A percentile compares a stretch with the other conserved stretches of the same genome.
Evolutionary conservation across 2,329 filamentous ascomycete species (phyloP).

Genomic region (Bipolaris cookei): DNA sequence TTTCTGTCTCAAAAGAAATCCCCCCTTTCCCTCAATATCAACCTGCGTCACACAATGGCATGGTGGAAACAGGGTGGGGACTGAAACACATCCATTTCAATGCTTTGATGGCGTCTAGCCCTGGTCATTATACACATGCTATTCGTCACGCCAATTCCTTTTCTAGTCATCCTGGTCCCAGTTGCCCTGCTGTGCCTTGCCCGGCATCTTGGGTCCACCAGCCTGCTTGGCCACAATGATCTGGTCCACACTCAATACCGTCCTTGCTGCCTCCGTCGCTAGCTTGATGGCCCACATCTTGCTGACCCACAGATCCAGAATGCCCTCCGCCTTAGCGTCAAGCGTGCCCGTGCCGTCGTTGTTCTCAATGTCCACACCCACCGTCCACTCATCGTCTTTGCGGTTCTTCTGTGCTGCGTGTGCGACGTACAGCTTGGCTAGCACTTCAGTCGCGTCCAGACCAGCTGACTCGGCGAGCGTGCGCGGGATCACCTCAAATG

Average conservation of each 20-base stretch:
- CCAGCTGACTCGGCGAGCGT: slow-evolving; percentile 94
- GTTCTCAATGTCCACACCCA: slow-evolving; percentile 95
- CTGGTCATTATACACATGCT: slow-evolving; percentile 22
- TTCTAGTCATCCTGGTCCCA: slow-evolving; percentile 67
- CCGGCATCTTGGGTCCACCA: slow-evolving; percentile 94
- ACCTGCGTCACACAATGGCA: background rate
- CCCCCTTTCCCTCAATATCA: no score
- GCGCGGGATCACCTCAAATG: slow-evolving; percentile 94
- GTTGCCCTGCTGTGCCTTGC: slow-evolving; percentile 75
- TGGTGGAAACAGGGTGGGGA: background rate
- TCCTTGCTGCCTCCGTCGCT: slow-evolving; percentile 91
- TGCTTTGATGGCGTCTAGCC: slow-evolving; percentile 15
- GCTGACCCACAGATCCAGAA: slow-evolving; percentile 87
- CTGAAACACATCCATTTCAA: slow-evolving; percentile 5
- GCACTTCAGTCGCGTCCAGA: slow-evolving; percentile 94
- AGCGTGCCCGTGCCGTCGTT: slow-evolving; percentile 79
- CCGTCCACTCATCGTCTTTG: slow-evolving; percentile 79
- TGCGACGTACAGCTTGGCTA: slow-evolving; percentile 89
- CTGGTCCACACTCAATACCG: slow-evolving; percentile 94
- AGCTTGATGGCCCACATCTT: slow-evolving; percentile 98
- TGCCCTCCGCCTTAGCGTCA: slow-evolving; percentile 85
- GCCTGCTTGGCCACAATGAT: slow-evolving; percentile 98
- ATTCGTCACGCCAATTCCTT: background rate
- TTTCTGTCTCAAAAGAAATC: no score
- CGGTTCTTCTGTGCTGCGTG: slow-evolving; percentile 67